phyloP scores from a whole-genome alignment of 345 rosid species.

The Eucalyptus regnans region DNA sequence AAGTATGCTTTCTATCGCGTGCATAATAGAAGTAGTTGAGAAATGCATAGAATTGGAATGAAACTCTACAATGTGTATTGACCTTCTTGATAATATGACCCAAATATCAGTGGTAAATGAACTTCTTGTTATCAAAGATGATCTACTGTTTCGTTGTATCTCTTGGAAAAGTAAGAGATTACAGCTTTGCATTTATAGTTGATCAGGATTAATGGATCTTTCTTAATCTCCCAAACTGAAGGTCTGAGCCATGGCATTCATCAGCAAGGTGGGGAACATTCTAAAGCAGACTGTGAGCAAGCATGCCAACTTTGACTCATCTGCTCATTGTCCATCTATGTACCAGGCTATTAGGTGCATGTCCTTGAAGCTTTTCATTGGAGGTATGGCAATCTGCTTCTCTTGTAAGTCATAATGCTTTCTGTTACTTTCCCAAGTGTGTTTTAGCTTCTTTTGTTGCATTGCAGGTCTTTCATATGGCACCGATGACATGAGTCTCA shows the following conservation, averaged over 20 bases:
- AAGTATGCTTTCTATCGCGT: background rate
- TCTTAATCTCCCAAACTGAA: background rate
- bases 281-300: slow-evolving; percentile 44
- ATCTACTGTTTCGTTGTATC: background rate
- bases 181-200: background rate
- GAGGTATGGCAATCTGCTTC: slow-evolving; percentile 33
- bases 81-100: background rate
- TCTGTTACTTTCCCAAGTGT: background rate
- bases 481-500: slow-evolving; percentile 54
- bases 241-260: slow-evolving; percentile 58
- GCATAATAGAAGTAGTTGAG: background rate
- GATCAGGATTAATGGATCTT: background rate
- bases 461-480: slow-evolving; percentile 53
- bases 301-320: slow-evolving; percentile 25
- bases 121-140: background rate
- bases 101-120: background rate
- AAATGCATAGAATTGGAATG: background rate
- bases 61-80: background rate
- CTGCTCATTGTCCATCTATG: slow-evolving; percentile 43
- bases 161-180: background rate
- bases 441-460: background rate
- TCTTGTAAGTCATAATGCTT: background rate
- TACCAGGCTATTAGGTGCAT: slow-evolving; percentile 63
- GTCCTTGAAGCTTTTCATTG: slow-evolving; percentile 72
- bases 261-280: slow-evolving; percentile 54